phyloP scores from a whole-genome alignment of 2,329 filamentous ascomycete genomes.

The Pyrenophora graminea region DNA sequence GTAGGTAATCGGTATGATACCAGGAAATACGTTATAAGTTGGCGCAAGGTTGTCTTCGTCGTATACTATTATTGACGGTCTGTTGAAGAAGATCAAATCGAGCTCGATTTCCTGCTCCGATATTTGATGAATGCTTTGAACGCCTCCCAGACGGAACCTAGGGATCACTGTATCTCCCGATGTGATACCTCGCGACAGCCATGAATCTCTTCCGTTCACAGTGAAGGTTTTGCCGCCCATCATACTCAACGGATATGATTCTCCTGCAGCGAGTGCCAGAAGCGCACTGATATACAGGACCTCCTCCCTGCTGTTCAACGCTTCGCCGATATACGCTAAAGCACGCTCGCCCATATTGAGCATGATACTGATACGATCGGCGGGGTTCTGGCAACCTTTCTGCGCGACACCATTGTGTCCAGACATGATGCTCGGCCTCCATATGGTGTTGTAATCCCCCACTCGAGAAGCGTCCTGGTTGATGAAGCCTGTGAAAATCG shows the following conservation, averaged over 20 bases:
- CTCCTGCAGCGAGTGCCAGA: slow-evolving; percentile 19
- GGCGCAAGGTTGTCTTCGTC: neutral
- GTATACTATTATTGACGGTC: neutral
- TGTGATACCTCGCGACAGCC: slow-evolving; percentile 9
- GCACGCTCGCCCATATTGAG: slow-evolving; percentile 19
- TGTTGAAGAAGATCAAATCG: slow-evolving; percentile 14
- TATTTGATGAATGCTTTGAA: slow-evolving; percentile 13
- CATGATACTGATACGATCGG: slow-evolving; percentile 21
- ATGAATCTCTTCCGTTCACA: slow-evolving; percentile 7
- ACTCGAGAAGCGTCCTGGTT: neutral
- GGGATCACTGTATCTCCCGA: slow-evolving; percentile 6
- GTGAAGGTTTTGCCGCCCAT: neutral
- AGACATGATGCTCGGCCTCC: slow-evolving; percentile 19
- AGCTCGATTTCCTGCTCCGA: slow-evolving; percentile 14
- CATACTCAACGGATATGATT: slow-evolving; percentile 17
- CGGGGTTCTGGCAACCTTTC: slow-evolving; percentile 13
- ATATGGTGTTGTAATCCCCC: neutral
- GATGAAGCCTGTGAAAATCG: neutral
- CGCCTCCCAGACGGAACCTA: slow-evolving; percentile 1
- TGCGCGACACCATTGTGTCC: slow-evolving; percentile 9
- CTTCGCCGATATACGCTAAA: slow-evolving; percentile 16
- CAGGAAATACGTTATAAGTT: neutral
- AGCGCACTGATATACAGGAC: slow-evolving; percentile 12
- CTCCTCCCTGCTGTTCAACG: slow-evolving; percentile 6
- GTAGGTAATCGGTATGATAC: slow-evolving; percentile 1